phyloP scores from a whole-genome alignment of 345 rosid genomes.

The Euphorbia pulcherrima region DNA sequence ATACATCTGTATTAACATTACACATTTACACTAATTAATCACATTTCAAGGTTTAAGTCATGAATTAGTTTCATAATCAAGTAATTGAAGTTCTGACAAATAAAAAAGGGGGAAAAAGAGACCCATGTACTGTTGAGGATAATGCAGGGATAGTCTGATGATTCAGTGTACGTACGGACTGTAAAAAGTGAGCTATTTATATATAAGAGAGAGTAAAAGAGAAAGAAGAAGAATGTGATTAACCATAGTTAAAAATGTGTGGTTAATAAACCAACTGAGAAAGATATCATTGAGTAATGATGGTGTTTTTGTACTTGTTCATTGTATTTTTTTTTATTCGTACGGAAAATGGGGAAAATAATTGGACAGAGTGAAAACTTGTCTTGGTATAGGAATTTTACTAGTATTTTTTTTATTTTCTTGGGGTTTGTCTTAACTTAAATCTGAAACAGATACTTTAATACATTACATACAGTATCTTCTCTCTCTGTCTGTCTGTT shows the following conservation, averaged over 20 bases:
- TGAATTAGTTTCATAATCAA: background rate
- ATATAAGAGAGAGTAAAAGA: constrained; percentile 20
- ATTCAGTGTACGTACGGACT: constrained; percentile 37
- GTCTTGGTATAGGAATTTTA: constrained; percentile 35
- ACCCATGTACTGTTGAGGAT: constrained; percentile 20
- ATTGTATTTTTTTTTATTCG: background rate
- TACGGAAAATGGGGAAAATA: constrained; percentile 18
- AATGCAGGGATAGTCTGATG: constrained; percentile 21
- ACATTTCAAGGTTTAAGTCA: background rate
- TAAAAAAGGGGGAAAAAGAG: constrained; percentile 23
- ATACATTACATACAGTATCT: constrained; percentile 13
- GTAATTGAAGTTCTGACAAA: background rate
- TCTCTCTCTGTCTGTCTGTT: constrained; percentile 20
- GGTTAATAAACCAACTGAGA: constrained; percentile 22
- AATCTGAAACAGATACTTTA: constrained; percentile 34
- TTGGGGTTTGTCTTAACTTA: constrained; percentile 41
- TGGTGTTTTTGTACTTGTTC: constrained; percentile 43
- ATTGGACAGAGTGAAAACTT: constrained; percentile 29
- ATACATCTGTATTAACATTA: constrained; percentile 50
- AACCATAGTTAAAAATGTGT: constrained; percentile 20
- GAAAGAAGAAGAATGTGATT: background rate
- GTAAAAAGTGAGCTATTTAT: constrained; percentile 26
- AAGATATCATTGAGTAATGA: constrained; percentile 68
- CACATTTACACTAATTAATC: background rate
- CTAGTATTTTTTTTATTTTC: constrained; percentile 29